Evolutionary conservation across 2,329 filamentous ascomycete species (phyloP).

Genomic region (Bimuria novae-zelandiae): DNA sequence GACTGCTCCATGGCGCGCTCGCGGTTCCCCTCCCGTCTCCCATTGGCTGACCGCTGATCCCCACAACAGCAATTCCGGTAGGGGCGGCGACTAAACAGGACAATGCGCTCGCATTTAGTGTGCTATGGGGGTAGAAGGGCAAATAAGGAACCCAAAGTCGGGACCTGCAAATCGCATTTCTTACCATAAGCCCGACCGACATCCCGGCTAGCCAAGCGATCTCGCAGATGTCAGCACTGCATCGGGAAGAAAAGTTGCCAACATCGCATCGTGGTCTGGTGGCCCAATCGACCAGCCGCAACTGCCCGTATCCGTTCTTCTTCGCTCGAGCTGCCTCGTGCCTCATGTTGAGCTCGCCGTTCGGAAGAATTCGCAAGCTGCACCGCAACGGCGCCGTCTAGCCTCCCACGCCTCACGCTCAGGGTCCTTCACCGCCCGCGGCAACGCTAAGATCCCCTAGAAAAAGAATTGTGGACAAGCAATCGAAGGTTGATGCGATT

Average conservation of each 20-base stretch:
- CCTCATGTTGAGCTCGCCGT: not conserved
- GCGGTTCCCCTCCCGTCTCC: constrained; percentile 13
- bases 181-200: not conserved
- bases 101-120: constrained; percentile 5
- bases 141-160: too few species aligned
- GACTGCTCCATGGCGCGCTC: constrained; percentile 14
- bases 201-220: not conserved
- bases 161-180: too few species aligned
- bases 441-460: not conserved
- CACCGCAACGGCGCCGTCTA: not conserved
- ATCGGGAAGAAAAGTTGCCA: not conserved
- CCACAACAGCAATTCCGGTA: too few species aligned
- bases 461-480: not conserved
- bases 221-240: not conserved
- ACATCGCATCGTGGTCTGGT: not conserved
- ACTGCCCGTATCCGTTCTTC: not conserved
- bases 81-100: constrained; percentile 15
- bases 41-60: constrained; percentile 13
- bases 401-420: not conserved
- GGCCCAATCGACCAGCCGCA: too few species aligned
- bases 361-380: not conserved
- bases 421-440: not conserved
- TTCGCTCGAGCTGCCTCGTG: constrained; percentile 1
- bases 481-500: too few species aligned
- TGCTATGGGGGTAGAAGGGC: not conserved